Percentiles rank a stretch among this genome's conserved stretches.
Evolutionary conservation across 148 eudicot species (phyloP).

Genomic region (Silene uniflora): DNA sequence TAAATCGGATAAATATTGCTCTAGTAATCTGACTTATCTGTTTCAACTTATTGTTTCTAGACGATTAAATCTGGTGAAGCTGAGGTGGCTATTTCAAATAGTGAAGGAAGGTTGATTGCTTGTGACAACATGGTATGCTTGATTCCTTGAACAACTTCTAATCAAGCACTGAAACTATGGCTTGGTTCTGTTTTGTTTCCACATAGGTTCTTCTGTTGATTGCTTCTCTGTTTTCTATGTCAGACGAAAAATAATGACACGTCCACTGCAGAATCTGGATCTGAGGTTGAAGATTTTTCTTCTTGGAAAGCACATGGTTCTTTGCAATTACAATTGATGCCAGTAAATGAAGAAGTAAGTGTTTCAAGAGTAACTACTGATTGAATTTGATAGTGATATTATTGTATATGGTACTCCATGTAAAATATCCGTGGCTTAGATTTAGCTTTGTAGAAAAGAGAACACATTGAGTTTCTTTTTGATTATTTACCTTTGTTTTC

Average conservation of each 20-base stretch:
- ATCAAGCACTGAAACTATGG: not conserved
- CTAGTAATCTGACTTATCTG: not conserved
- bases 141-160: not conserved
- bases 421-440: not conserved
- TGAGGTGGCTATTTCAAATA: constrained; percentile 36
- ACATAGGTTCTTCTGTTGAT: constrained; percentile 1
- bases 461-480: not conserved
- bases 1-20: not conserved
- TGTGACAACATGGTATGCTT: constrained; percentile 40
- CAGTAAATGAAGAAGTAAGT: constrained; percentile 52
- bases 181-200: not conserved
- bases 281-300: constrained; percentile 47
- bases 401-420: not conserved
- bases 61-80: constrained; percentile 38
- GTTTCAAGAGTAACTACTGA: constrained; percentile 6
- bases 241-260: constrained; percentile 37
- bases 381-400: not conserved
- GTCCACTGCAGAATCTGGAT: constrained; percentile 43
- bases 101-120: constrained; percentile 38
- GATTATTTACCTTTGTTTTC: not conserved
- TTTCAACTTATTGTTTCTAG: constrained; percentile 25
- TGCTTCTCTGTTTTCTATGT: constrained; percentile 19
- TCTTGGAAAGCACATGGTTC: constrained; percentile 27
- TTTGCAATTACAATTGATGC: constrained; percentile 29
- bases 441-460: not conserved